phyloP scores from a whole-genome alignment of 164 flowering plant species.

The Pachysandra terminalis region DNA sequence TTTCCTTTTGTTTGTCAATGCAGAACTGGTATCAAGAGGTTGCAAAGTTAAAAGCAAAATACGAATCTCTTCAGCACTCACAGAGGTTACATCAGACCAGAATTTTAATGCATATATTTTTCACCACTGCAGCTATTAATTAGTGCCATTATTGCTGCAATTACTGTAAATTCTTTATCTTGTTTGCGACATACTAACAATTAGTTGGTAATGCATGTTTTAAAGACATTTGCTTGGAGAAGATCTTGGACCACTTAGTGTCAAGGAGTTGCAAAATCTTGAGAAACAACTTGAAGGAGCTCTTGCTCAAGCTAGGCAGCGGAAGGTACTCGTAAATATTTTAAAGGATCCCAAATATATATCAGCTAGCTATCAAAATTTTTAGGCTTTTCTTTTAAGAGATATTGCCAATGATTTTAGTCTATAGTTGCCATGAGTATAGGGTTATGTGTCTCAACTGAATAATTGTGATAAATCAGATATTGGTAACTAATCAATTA shows the following conservation, averaged over 20 bases:
- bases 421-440: too few relatives aligned
- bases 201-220: not conserved
- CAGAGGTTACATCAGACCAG: slow-evolving; percentile 51
- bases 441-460: too few relatives aligned
- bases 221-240: slow-evolving; percentile 89
- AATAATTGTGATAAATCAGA: too few relatives aligned
- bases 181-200: not conserved
- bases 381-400: too few relatives aligned
- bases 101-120: too few relatives aligned
- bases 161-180: not conserved
- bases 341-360: too few relatives aligned
- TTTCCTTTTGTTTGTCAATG: not conserved
- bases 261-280: slow-evolving; percentile 79
- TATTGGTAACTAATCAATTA: too few relatives aligned
- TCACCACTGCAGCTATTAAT: not conserved
- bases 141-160: not conserved
- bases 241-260: slow-evolving; percentile 79
- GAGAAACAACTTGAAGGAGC: slow-evolving; percentile 91
- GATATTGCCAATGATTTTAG: too few relatives aligned
- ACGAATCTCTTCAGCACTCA: slow-evolving; percentile 67
- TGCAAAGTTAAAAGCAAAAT: slow-evolving; percentile 66
- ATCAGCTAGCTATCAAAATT: too few relatives aligned
- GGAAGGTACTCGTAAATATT: slow-evolving; percentile 50
- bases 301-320: slow-evolving; percentile 70
- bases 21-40: slow-evolving; percentile 87